Base-by-base conservation (phyloP, 331 rosid genomes). In the Spiraea crenata region DNA sequence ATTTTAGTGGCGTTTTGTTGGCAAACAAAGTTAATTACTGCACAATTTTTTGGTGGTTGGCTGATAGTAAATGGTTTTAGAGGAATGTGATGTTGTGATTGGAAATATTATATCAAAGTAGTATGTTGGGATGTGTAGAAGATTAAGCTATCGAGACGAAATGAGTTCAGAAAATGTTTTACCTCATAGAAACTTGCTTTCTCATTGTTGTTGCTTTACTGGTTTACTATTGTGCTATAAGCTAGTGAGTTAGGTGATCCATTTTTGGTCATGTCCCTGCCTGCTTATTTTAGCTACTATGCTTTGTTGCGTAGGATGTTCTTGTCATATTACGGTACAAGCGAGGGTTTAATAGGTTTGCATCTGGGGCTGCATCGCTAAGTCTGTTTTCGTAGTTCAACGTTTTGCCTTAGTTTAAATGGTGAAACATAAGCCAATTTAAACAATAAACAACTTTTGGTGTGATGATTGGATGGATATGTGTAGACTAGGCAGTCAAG, bases 1-100 rank as follows among this genome's bases (percentile, higher is more conserved):
- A 75, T 95, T 95, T 70, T 95, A 90, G 88, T 11, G 63, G 57
- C 37, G 20, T 70, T 87, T 20, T 20, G 55, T 49, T 55, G 74
- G 52, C 58, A 70, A 68, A 77, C 74, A 79, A 71, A 2, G 31
- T 77, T 77, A 57, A 63, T 42, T 56, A 44, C 85, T 85, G 69
- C 17, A 48, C 37, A 69, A 49, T 44, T 63, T 56, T 55, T 84
- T 76, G 82, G 67, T 69, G 67, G 14, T 72, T 61, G 68, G 55
- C 59, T 73, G 70, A 80, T 62, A 70, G 58, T 58, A 72, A 45
- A 45, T 44, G 34, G 13, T 14, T 61, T 60, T 61, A 40, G 31
- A 58, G 56, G 68, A 45, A 19, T 77, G 20, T 77, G 63, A 52
- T 57, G 76, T 31, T 44, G 38, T 59, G 70, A 57, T 37, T 55